Conservation (phyloP, 257 asterid genomes). For the Primulina huaijiensis region DNA sequence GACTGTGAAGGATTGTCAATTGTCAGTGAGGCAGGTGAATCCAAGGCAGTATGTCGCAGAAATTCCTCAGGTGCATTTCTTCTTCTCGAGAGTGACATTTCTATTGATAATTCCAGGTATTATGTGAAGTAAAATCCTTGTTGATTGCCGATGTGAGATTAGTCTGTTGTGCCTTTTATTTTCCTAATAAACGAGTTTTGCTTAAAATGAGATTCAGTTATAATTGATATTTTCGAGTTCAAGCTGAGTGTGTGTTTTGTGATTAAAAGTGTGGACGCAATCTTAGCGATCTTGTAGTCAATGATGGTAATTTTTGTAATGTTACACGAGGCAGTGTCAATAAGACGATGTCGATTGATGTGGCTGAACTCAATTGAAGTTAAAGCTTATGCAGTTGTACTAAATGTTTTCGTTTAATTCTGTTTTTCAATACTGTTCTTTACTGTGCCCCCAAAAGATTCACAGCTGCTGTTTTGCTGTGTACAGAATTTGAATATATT, state of each 20-base stretch:
- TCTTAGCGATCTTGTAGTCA: not conserved
- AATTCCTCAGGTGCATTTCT: constrained; percentile 72
- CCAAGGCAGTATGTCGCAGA: constrained; percentile 96
- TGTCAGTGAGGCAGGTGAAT: constrained; percentile 95
- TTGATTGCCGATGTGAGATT: not conserved
- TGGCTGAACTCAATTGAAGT: not conserved
- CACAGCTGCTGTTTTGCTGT: not conserved
- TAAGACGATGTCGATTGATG: not conserved
- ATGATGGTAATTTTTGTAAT: not conserved
- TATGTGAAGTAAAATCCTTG: not conserved
- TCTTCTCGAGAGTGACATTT: not conserved
- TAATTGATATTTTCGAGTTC: not conserved
- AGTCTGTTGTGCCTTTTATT: not conserved
- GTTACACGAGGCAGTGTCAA: not conserved
- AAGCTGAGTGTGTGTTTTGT: not conserved
- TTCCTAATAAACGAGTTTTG: not conserved
- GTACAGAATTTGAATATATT: not conserved
- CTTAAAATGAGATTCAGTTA: not conserved
- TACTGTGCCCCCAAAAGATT: not conserved
- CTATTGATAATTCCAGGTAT: not conserved
- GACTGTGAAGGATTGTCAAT: constrained; percentile 71
- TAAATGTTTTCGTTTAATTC: too few species aligned
- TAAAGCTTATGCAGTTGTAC: not conserved
- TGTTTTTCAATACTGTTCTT: not conserved
- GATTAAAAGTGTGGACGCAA: not conserved